phyloP scores from a whole-genome alignment of 2,329 filamentous ascomycete species.

The Claviceps pazoutovae region DNA sequence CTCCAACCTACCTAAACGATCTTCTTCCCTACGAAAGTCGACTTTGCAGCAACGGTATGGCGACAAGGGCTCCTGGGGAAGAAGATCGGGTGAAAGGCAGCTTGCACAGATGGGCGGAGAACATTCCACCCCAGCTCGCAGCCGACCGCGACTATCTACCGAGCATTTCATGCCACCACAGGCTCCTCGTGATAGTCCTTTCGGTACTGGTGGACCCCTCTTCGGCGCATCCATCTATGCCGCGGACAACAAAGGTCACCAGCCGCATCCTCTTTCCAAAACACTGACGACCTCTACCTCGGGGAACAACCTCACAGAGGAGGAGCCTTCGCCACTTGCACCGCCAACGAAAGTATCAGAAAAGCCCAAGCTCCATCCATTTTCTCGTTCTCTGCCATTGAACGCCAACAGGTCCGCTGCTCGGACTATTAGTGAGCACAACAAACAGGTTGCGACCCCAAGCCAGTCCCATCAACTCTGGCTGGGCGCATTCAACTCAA shows the following conservation, averaged over 20 bases:
- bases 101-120: slow-evolving; percentile 38
- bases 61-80: slow-evolving; percentile 50
- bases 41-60: slow-evolving; percentile 74
- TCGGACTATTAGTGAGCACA: slow-evolving; percentile 16
- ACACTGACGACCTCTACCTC: slow-evolving; percentile 81
- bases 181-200: slow-evolving; percentile 46
- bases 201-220: slow-evolving; percentile 40
- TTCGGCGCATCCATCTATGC: slow-evolving; percentile 40
- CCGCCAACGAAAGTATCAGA: slow-evolving; percentile 15
- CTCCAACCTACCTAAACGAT: slow-evolving; percentile 47
- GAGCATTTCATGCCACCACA: slow-evolving; percentile 62
- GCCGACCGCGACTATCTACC: slow-evolving; percentile 59
- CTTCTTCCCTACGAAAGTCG: slow-evolving; percentile 69
- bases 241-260: slow-evolving; percentile 29
- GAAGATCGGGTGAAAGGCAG: slow-evolving; percentile 43
- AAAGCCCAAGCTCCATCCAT: slow-evolving; percentile 19
- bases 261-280: slow-evolving; percentile 73
- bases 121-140: slow-evolving; percentile 42
- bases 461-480: slow-evolving; percentile 43
- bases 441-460: slow-evolving; percentile 31
- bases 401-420: slow-evolving; percentile 22
- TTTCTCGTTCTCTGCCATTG: slow-evolving; percentile 25
- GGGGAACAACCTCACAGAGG: slow-evolving; percentile 61
- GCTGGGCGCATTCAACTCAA: slow-evolving; percentile 82
- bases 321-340: slow-evolving; percentile 40